Evolutionary conservation across 345 rosid genomes (phyloP).

Genomic region (Leavenworthia alabamica): DNA sequence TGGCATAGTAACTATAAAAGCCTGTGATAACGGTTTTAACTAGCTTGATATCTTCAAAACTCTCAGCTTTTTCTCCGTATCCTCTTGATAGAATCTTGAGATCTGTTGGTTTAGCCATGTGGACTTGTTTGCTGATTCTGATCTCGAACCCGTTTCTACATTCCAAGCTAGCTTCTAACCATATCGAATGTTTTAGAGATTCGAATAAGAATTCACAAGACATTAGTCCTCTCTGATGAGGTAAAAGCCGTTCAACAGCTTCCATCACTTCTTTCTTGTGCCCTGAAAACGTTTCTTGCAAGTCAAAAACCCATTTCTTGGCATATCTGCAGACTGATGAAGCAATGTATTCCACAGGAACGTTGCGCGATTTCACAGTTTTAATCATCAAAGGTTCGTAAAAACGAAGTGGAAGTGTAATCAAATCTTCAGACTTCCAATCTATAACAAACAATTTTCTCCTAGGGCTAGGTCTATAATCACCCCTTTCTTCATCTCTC

Average conservation of each 20-base stretch:
- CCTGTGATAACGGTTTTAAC: slow-evolving; percentile 53
- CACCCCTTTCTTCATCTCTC: slow-evolving; percentile 28
- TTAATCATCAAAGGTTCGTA: slow-evolving; percentile 44
- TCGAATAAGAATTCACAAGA: slow-evolving; percentile 48
- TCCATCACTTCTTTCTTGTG: slow-evolving; percentile 47
- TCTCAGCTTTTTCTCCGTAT: slow-evolving; percentile 37
- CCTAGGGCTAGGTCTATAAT: slow-evolving; percentile 56
- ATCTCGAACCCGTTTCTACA: slow-evolving; percentile 53
- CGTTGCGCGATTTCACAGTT: slow-evolving; percentile 34
- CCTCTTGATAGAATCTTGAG: slow-evolving; percentile 49
- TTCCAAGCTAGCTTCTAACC: slow-evolving; percentile 45
- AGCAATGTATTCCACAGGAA: slow-evolving; percentile 35
- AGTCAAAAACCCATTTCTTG: slow-evolving; percentile 36
- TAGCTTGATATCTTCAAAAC: slow-evolving; percentile 43
- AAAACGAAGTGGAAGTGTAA: slow-evolving; percentile 43
- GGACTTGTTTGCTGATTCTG: slow-evolving; percentile 68
- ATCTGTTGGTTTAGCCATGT: slow-evolving; percentile 51
- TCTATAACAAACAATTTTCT: slow-evolving; percentile 50
- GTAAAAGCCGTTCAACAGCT: slow-evolving; percentile 61
- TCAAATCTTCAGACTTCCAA: slow-evolving; percentile 55
- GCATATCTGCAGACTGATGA: slow-evolving; percentile 43
- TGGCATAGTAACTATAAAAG: slow-evolving; percentile 38
- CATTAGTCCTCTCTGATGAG: slow-evolving; percentile 45
- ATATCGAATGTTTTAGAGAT: slow-evolving; percentile 43
- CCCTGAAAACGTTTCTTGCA: slow-evolving; percentile 28